These are phyloP conservation scores for Sphagnum magellanicum DNA, from an alignment of 228 moss, liverwort and hornwort genomes.

Conservation along the genomic window DNA sequence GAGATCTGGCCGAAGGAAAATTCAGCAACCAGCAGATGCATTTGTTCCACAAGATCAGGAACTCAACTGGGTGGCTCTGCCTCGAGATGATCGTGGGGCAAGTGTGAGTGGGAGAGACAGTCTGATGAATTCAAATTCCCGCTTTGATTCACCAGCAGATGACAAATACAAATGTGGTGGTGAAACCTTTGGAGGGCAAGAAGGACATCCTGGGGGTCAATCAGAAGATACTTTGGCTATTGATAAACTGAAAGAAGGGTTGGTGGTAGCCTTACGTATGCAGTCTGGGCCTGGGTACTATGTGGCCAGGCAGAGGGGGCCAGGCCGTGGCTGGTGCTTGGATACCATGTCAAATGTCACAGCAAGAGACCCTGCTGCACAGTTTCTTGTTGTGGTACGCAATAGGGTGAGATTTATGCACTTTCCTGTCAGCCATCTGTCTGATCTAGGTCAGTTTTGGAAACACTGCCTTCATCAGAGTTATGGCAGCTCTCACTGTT, in stretches of 20 bases:
- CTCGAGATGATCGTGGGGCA: slow-evolving; percentile 43
- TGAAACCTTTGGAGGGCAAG: slow-evolving; percentile 31
- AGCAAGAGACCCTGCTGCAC: slow-evolving; percentile 85
- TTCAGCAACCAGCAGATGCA: slow-evolving; percentile 32
- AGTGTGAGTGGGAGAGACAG: slow-evolving; percentile 35
- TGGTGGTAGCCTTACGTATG: slow-evolving; percentile 79
- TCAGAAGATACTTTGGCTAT: slow-evolving; percentile 57
- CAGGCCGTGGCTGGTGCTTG: slow-evolving; percentile 88
- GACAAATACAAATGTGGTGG: slow-evolving; percentile 48
- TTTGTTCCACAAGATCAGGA: slow-evolving; percentile 32
- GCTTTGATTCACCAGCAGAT: slow-evolving; percentile 80
- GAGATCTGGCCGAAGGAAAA: slow-evolving; percentile 76
- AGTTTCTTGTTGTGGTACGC: slow-evolving; percentile 90
- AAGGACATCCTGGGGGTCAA: slow-evolving; percentile 28
- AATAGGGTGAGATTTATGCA: slow-evolving; percentile 51
- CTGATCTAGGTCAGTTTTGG: background rate
- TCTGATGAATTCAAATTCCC: slow-evolving; percentile 36
- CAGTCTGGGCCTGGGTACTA: slow-evolving; percentile 80
- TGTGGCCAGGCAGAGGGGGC: slow-evolving; percentile 89
- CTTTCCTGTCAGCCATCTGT: background rate
- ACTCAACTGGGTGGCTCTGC: slow-evolving; percentile 35
- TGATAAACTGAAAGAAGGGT: slow-evolving; percentile 87
- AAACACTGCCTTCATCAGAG: background rate
- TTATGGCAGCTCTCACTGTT: background rate
- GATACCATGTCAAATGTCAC: slow-evolving; percentile 88